Evolutionary conservation across 768 basidiomycete species (phyloP).

Genomic region (Termitomyces sp.): DNA sequence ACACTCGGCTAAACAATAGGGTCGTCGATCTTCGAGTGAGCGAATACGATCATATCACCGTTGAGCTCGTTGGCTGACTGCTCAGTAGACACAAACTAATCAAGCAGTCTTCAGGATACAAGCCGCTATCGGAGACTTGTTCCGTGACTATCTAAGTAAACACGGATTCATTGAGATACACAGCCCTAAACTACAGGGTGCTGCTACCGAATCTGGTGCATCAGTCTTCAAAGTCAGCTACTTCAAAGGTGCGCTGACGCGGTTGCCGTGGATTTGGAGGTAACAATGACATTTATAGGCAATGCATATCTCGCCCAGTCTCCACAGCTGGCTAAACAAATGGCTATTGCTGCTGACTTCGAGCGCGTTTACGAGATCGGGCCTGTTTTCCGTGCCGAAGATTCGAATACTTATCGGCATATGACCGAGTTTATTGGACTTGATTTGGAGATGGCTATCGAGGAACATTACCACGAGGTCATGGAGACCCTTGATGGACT

Average conservation of each 20-base stretch:
- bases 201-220: constrained; percentile 95
- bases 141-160: constrained; percentile 73
- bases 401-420: constrained; percentile 96
- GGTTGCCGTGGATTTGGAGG: neutral
- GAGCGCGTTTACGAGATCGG: constrained; percentile 98
- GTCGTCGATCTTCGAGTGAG: constrained; percentile 88
- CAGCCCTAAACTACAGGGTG: constrained; percentile 94
- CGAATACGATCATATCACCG: constrained; percentile 7
- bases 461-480: constrained; percentile 98
- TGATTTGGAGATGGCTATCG: constrained; percentile 98
- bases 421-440: constrained; percentile 98
- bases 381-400: constrained; percentile 94
- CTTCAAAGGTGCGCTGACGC: constrained; percentile 70
- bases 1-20: constrained; percentile 92
- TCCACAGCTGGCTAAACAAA: constrained; percentile 97
- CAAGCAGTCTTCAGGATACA: constrained; percentile 94
- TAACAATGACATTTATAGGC: constrained; percentile 37
- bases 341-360: constrained; percentile 98
- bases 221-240: constrained; percentile 97
- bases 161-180: constrained; percentile 92
- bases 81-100: constrained; percentile 79
- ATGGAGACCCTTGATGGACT: constrained; percentile 87
- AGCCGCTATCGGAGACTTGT: constrained; percentile 81
- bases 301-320: constrained; percentile 93
- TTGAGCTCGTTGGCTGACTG: neutral